A percentile compares a stretch with the other conserved stretches of the same genome.
Evolutionary conservation across 2,329 filamentous ascomycete genomes (phyloP).

Genomic region (Triangularia verruculosa): DNA sequence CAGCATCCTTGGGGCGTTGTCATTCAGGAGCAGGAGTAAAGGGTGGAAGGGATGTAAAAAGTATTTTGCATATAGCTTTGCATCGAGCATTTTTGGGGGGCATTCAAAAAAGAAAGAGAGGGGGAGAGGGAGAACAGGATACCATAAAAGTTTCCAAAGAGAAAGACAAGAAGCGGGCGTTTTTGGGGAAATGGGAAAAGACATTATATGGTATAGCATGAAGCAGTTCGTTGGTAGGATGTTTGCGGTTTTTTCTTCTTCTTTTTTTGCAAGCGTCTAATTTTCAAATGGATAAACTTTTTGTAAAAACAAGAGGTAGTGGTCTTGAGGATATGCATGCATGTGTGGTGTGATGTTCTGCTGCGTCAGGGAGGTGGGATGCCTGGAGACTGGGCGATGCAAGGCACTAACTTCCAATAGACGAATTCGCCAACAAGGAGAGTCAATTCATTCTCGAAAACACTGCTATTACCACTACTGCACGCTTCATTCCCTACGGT

Average conservation of each 20-base stretch:
- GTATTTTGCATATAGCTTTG: slow-evolving; percentile 4
- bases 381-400: background rate
- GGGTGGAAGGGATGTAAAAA: no score
- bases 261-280: background rate
- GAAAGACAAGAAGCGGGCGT: background rate
- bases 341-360: background rate
- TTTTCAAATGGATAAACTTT: background rate
- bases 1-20: slow-evolving; percentile 68
- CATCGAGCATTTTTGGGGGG: background rate
- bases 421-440: no score
- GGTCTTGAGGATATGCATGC: background rate
- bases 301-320: background rate
- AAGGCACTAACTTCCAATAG: no score
- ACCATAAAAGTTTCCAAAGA: background rate
- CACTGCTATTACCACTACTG: background rate
- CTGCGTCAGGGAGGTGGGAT: background rate
- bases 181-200: background rate
- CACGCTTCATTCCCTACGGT: background rate
- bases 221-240: no score
- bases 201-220: no score
- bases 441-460: no score
- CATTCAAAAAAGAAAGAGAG: background rate
- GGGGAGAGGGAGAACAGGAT: background rate
- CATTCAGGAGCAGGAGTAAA: slow-evolving; percentile 53
- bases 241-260: no score